Evolutionary conservation across 2,329 filamentous ascomycete species (phyloP), one percentile per base, ranked within the genome.

Genomic region (Fusarium subglutinans): DNA sequence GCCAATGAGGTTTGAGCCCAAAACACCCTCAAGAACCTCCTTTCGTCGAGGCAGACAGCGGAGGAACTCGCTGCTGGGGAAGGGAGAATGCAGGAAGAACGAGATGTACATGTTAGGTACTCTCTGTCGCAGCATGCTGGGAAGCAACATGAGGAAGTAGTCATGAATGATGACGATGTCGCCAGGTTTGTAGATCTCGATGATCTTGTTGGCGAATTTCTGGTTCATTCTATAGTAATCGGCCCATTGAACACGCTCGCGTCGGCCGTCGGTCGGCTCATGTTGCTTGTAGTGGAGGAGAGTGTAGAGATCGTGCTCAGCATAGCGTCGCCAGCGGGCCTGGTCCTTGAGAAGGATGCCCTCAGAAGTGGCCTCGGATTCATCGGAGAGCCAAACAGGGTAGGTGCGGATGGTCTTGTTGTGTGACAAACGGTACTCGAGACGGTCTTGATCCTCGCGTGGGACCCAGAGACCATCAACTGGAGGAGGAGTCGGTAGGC

Each of bases 201-300:
- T 87, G 77, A 98, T 98, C 72, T 91, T 91, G 81, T 97, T 93
- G 70, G 96, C 95, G 78, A 98, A 98, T 73, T 94, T 91, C 79
- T 94, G 92, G 84, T 98, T 98, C 90, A 98, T 92, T 60, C 92
- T 92, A 81, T 95, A 93, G 84, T 98, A 98, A 83, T 98, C 95
- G 33, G 93, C 91, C 95, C 96, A 98, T 77, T 95, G 91, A 47
- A 93, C 88, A 60, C 94, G 91, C 80, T 96, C 94, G 24, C 91
- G 90, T 75, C 93, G 91, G 41, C 95, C 95, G 81, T 98, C 94
- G 18, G 91, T 94, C 3, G 96, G 94, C 81, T 95, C 94, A 80
- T 97, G 94, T 80, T 96, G 94, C 84, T 97, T 97, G 87, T 98
- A 98, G 83, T 98, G 96, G 81, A 98, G 95, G 15, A 98, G 88